Base-by-base conservation (phyloP, 2,329 filamentous ascomycete species). In the Fusarium napiforme region DNA sequence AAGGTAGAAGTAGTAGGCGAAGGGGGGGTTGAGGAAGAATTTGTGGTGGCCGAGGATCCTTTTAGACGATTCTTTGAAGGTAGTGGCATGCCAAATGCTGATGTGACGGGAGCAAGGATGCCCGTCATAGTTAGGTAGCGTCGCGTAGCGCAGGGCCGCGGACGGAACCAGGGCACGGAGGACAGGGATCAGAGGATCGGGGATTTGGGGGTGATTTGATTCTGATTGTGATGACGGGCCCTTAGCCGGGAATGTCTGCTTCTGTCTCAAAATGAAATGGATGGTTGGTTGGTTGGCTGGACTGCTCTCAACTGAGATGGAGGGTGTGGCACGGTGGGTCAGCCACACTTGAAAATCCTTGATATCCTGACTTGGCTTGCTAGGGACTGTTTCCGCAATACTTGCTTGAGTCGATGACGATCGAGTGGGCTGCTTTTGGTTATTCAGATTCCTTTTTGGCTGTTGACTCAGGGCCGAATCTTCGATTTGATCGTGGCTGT, bases 1-100 rank as follows among this genome's bases (percentile, higher is more conserved):
- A 66, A 66, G 47, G 64, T 69, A 57, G 64, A 72, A 26, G 50
- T 53, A 32, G 73, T 64, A 64, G 71, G 36, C 40, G 73, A 64
- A 12, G 76, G 69, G 4, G 73, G 74, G 19, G 56, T 37, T 15
- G 67, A 26, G 10, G 64, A 26, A 14, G 74, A 73, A 43, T 55
- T 15, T 36, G 61, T 47, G 37, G 64, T 56, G 63, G 75, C 46
- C 52, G 65, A 49, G 36, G 67, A 67, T 72, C 73, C 64, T 71
- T 77, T 77, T 70, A 60, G 53, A 70, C 66, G 75, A 72, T 76
- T 77, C 68, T 75, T 77, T 11, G 78, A 76, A n/a, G 74, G 66
- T 37, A 79, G 64, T 26, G 79, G 74, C 36, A 82, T 65, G 63
- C 81, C 80, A 73, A 83, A 82, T 53, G 81, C 81, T 36, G 81